A percentile compares a stretch with the other conserved stretches of the same genome.
phyloP scores from a whole-genome alignment of 1,284 basidiomycete species.

The Uromyces viciae-fabae region DNA sequence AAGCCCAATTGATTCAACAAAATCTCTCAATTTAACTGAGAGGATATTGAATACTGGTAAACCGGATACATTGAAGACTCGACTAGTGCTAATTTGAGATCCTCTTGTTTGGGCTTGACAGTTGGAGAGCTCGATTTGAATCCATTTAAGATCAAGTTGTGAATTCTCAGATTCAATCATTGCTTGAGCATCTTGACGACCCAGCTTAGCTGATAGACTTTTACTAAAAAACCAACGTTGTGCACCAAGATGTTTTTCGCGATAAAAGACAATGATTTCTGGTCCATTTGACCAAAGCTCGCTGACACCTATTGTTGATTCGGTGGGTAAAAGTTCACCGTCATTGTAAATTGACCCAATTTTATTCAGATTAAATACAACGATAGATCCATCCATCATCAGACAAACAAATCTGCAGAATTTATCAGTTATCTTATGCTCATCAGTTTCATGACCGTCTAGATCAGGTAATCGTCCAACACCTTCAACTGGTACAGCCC shows the following conservation, averaged over 20 bases:
- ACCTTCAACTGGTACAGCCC: slow-evolving; percentile 23
- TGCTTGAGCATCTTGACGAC: slow-evolving; percentile 12
- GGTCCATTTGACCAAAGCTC: slow-evolving; percentile 34
- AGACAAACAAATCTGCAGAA: slow-evolving; percentile 1
- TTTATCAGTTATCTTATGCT: background rate
- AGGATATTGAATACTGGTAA: slow-evolving; percentile 1
- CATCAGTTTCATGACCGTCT: background rate
- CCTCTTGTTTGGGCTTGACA: background rate
- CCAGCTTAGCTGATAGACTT: slow-evolving; percentile 5
- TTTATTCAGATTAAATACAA: slow-evolving; percentile 2
- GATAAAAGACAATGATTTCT: slow-evolving; percentile 28
- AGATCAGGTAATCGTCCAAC: slow-evolving; percentile 26
- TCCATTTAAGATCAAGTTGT: background rate
- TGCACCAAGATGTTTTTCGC: slow-evolving; percentile 6
- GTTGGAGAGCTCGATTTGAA: slow-evolving; percentile 8
- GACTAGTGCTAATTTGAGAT: background rate
- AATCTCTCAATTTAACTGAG: slow-evolving; percentile 25
- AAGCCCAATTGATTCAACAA: slow-evolving; percentile 23
- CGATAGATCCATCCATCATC: slow-evolving; percentile 27
- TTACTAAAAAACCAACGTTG: slow-evolving; percentile 27
- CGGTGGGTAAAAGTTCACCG: slow-evolving; percentile 1
- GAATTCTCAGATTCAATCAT: slow-evolving; percentile 22
- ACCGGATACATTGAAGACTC: slow-evolving; percentile 4
- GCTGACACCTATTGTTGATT: slow-evolving; percentile 8
- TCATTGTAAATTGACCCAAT: background rate